Evolutionary conservation across 495 filamentous ascomycete genomes (phyloP).

Genomic region (Neurospora sp.): DNA sequence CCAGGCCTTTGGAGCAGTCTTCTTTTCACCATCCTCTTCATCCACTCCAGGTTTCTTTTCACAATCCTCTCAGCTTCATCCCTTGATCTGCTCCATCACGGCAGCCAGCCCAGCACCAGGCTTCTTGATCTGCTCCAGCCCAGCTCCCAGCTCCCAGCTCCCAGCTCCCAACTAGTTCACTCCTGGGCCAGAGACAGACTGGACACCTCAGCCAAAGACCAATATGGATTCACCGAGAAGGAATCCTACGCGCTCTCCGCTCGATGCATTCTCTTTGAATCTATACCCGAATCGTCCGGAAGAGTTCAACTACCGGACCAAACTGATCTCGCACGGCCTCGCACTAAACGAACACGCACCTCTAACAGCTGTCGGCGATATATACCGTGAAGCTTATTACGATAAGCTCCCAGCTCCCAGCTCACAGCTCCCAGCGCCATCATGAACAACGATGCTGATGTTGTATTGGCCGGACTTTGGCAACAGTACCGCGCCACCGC

Average conservation of each 20-base stretch:
- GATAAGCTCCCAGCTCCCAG: no score
- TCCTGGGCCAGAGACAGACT: background rate
- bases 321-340: background rate
- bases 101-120: no score
- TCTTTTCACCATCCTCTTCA: background rate
- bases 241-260: background rate
- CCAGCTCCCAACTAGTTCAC: no score
- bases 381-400: background rate
- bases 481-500: no score
- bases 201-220: background rate
- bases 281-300: background rate
- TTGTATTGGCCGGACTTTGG: no score
- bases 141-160: no score
- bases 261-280: background rate
- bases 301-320: background rate
- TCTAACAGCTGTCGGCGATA: background rate
- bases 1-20: background rate
- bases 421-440: no score
- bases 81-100: no score
- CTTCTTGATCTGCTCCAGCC: no score
- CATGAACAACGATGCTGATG: no score
- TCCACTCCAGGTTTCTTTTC: no score
- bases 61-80: no score
- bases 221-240: background rate
- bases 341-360: background rate